Base-by-base conservation (phyloP, 805 yeast species). In the Wickerhamiella hasegawae region DNA sequence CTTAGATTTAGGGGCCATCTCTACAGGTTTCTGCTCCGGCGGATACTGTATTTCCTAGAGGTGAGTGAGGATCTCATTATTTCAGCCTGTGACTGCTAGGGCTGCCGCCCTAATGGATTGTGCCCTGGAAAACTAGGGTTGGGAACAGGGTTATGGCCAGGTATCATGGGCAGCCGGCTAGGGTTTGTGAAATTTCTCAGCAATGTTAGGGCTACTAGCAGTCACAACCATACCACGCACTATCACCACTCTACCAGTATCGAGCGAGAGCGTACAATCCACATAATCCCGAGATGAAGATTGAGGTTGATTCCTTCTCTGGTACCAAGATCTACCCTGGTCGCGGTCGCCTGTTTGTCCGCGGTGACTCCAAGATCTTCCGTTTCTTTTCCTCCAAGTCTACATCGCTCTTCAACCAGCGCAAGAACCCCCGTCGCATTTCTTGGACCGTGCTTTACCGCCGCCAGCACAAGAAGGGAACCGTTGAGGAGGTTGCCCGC, bases 261-360 rank as follows among this genome's bases (percentile, higher is more conserved):
- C 28, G n/a, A 25, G 14, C n/a, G 14, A 4, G 6, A 25, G 10
- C n/a, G n/a, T n/a, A n/a, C 18, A 11, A 5, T 16, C 30, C 40
- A 19, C 33, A 30, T 33, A 23, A 16, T 28, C 25, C 32, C 27
- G 39, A 59, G 71, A 90, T 90, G 98, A 90, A 90, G 94, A 82
- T 90, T 70, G 98, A 90, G 80, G 72, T 87, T 73, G 97, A 90
- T 70, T 81, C 97, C 63, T 90, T 90, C 75, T 87, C 98, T 59
- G 98, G 98, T 68, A 69, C 87, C 62, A 90, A 87, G 73, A 87
- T 90, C 76, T 90, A 87, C 93, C 98, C 98, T 74, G 99, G 98
- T 71, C 83, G 96, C 50, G 97, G 98, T 71, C 83, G 92, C 65
- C 77, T 90, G 66, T 90, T 82, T 64, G 84, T 90, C 69, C 84